These are phyloP conservation scores for Wallacemonas collosoma DNA, from an alignment of 208 protist genomes.

Conservation along the genomic window DNA sequence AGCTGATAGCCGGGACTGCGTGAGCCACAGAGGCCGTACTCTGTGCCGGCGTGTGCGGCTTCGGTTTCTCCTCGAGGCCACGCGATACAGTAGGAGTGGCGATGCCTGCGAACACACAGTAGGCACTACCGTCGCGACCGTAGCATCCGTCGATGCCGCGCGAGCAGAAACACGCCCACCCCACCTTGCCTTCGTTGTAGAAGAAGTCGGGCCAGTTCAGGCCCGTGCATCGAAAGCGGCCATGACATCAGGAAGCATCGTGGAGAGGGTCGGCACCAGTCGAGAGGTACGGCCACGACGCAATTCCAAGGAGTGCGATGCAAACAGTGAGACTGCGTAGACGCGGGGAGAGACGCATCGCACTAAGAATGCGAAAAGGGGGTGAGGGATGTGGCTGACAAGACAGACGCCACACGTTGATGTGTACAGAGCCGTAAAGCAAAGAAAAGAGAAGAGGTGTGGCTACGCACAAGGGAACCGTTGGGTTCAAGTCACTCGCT, in stretches of 20 bases:
- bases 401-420: too few relatives aligned
- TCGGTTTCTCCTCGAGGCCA: background rate
- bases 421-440: too few relatives aligned
- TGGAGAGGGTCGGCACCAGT: background rate
- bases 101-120: background rate
- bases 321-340: too few relatives aligned
- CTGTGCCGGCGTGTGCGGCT: background rate
- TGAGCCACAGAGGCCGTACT: background rate
- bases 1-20: background rate
- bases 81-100: background rate
- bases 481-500: too few relatives aligned
- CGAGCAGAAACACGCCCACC: background rate
- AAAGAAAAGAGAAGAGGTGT: too few relatives aligned
- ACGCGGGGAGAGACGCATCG: too few relatives aligned
- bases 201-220: background rate
- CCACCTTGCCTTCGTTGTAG: background rate
- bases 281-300: conserved; percentile 4
- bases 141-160: background rate
- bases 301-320: too few relatives aligned
- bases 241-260: background rate
- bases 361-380: too few relatives aligned
- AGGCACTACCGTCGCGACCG: background rate
- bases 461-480: too few relatives aligned
- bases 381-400: too few relatives aligned
- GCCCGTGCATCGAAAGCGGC: background rate